A percentile compares a stretch with the other conserved stretches of the same genome.
Conservation (phyloP, 2,329 filamentous ascomycete genomes). For the Zelopaecilomyces penicillatus region DNA sequence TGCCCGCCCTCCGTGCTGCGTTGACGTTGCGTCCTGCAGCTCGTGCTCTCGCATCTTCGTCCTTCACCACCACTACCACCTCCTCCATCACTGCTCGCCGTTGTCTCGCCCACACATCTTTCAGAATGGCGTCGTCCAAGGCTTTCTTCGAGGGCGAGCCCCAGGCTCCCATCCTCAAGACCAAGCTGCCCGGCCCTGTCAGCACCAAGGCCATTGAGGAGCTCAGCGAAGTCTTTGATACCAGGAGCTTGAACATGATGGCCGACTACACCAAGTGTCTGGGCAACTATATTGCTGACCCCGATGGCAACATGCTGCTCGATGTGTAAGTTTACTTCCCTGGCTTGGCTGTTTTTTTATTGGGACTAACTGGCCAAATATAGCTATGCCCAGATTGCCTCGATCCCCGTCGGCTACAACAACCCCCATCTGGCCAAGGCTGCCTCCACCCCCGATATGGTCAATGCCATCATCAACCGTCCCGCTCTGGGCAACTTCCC, state of each 20-base stretch:
- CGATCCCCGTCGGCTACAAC: constrained; percentile 88
- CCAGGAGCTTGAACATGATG: constrained; percentile 76
- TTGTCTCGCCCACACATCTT: constrained; percentile 15
- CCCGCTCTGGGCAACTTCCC: constrained; percentile 90
- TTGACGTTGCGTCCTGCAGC: constrained; percentile 11
- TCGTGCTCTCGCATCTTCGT: background rate
- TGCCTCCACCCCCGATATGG: constrained; percentile 70
- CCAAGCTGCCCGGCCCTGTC: constrained; percentile 66
- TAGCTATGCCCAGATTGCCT: constrained; percentile 85
- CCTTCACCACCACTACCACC: constrained; percentile 3
- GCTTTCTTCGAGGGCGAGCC: constrained; percentile 43
- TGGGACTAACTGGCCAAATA: too few relatives aligned
- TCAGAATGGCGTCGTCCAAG: constrained; percentile 25
- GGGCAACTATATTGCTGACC: constrained; percentile 74
- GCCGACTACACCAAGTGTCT: constrained; percentile 64
- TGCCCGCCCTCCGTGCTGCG: constrained; percentile 23
- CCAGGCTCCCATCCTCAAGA: constrained; percentile 43
- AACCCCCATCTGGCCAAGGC: constrained; percentile 66
- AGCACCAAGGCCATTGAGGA: constrained; percentile 60
- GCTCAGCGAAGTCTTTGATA: constrained; percentile 75
- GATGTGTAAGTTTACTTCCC: constrained; percentile 48
- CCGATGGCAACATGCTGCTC: constrained; percentile 63
- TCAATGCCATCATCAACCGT: constrained; percentile 73
- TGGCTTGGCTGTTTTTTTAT: background rate
- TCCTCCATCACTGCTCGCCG: constrained; percentile 13